Percentiles rank a stretch among this genome's conserved stretches.
These are phyloP conservation scores for Deuterostichococcus epilithicus DNA, from an alignment of 139 green algal genomes.

Conservation along the genomic window DNA sequence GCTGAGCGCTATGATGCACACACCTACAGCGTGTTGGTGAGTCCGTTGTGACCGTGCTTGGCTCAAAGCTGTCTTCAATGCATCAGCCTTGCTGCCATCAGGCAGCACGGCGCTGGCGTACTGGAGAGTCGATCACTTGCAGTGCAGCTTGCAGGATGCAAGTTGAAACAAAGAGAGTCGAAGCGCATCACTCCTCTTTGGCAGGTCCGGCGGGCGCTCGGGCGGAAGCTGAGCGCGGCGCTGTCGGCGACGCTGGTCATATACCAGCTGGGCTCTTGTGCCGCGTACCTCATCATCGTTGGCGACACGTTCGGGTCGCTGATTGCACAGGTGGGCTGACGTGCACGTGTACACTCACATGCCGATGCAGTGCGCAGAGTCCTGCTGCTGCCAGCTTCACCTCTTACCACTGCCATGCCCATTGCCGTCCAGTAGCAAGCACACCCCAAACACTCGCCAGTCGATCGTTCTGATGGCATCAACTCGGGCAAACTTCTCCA, in stretches of 20 bases:
- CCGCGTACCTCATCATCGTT: slow-evolving; percentile 72
- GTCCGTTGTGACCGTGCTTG: slow-evolving; percentile 6
- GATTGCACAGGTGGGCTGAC: neutral
- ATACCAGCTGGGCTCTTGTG: slow-evolving; percentile 61
- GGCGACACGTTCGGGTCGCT: slow-evolving; percentile 60
- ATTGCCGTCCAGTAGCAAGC: too few species aligned
- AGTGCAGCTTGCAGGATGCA: too few species aligned
- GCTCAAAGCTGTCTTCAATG: slow-evolving; percentile 12
- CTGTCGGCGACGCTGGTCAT: slow-evolving; percentile 50
- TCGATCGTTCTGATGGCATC: too few species aligned
- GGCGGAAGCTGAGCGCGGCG: slow-evolving; percentile 37
- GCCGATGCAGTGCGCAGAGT: too few species aligned
- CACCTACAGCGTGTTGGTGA: slow-evolving; percentile 45
- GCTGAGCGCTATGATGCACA: slow-evolving; percentile 38
- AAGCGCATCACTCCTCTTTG: too few species aligned
- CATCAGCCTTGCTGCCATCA: neutral
- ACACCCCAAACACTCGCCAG: too few species aligned
- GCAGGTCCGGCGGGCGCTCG: slow-evolving; percentile 52
- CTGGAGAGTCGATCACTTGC: too few species aligned
- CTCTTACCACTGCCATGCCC: too few species aligned
- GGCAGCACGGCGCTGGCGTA: too few species aligned
- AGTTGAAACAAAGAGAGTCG: too few species aligned
- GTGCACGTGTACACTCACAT: neutral
- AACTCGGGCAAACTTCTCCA: too few species aligned
- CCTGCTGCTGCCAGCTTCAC: too few species aligned